Base-by-base conservation (phyloP, 805 yeast species). In the Metschnikowia lunata region DNA sequence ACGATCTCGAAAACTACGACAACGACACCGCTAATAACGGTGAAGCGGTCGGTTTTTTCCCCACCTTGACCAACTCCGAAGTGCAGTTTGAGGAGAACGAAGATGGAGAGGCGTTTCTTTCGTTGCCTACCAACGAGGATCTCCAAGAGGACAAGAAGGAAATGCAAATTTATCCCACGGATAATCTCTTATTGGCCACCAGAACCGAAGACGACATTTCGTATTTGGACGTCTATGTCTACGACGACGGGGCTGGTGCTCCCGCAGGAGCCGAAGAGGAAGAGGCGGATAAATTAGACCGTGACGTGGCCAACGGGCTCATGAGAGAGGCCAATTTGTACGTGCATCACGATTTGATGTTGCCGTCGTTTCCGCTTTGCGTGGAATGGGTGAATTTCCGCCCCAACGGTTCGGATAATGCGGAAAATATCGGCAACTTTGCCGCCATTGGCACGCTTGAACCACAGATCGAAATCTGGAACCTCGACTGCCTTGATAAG, bases 361-460 rank as follows among this genome's bases (percentile, higher is more conserved):
- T 93, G 49, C 99, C 99, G 1, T 85, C 97, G 2, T 91, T 93
- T 76, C 99, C 99, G 34, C 75, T 93, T 48, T 88, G 97, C 62
- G 90, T 90, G 30, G 99, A 93, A 66, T 91, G 98, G 98, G 64
- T 93, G 50, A 85, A 88, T 63, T 85, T 76, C 62, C 75, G 72
- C 49, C 91, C 95, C 29, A 69, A 64, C 15, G 55, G 65, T 11
- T 40, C 37, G 27, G 56, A 46, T 33, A 18, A 18, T 18, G 39
- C 42, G 28, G 64, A 65, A 29, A 76, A 79, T 48, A 67, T 81
- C 28, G 97, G 95, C 9, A 93, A 89, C 66, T 89, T 88, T 66
- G 98, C 95, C 2, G 99, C 99, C 11, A 74, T 93, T 52, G 98
- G 98, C 61, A 87, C 98, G 2, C 91, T 93, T 62, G 98, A 91